These are phyloP conservation scores for Asterionellopsis glacialis DNA, from an alignment of 108 stramenopile species.

Conservation along the genomic window DNA sequence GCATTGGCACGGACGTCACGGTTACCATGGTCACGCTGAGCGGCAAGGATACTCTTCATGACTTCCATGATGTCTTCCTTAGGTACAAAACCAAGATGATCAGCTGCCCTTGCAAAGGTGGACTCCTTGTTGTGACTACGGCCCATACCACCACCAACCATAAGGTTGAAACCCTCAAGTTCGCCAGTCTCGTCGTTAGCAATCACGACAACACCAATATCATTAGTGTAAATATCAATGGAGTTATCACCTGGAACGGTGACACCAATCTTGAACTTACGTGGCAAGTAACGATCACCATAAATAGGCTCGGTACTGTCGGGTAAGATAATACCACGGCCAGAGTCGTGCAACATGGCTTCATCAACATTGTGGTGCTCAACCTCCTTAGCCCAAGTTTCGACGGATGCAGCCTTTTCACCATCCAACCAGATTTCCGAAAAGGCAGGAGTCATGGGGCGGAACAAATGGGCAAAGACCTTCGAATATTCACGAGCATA, in stretches of 20 bases:
- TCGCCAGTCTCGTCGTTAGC: slow-evolving; percentile 59
- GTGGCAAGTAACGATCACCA: slow-evolving; percentile 94
- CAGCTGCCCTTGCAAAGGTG: slow-evolving; percentile 96
- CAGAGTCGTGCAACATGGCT: slow-evolving; percentile 71
- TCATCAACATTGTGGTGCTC: slow-evolving; percentile 71
- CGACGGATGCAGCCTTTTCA: slow-evolving; percentile 90
- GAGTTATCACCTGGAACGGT: slow-evolving; percentile 96
- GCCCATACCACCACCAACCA: slow-evolving; percentile 98
- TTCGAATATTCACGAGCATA: slow-evolving; percentile 79
- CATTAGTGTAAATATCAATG: slow-evolving; percentile 96
- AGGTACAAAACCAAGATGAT: slow-evolving; percentile 92
- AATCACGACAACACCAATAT: slow-evolving; percentile 92
- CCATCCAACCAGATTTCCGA: slow-evolving; percentile 95
- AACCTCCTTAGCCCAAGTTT: slow-evolving; percentile 86
- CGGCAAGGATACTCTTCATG: slow-evolving; percentile 90
- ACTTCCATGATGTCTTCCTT: slow-evolving; percentile 93
- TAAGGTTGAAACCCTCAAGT: slow-evolving; percentile 91
- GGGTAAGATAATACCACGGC: slow-evolving; percentile 78
- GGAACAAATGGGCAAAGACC: slow-evolving; percentile 92
- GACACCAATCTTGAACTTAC: slow-evolving; percentile 98
- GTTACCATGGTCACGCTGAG: slow-evolving; percentile 97
- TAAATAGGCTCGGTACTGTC: slow-evolving; percentile 92
- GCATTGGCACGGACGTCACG: slow-evolving; percentile 96
- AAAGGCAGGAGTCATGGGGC: slow-evolving; percentile 92
- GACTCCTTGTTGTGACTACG: slow-evolving; percentile 95